Evolutionary conservation across 2,329 filamentous ascomycete species (phyloP), one percentile per base, ranked within the genome.

Genomic region (Juglanconis oblonga): DNA sequence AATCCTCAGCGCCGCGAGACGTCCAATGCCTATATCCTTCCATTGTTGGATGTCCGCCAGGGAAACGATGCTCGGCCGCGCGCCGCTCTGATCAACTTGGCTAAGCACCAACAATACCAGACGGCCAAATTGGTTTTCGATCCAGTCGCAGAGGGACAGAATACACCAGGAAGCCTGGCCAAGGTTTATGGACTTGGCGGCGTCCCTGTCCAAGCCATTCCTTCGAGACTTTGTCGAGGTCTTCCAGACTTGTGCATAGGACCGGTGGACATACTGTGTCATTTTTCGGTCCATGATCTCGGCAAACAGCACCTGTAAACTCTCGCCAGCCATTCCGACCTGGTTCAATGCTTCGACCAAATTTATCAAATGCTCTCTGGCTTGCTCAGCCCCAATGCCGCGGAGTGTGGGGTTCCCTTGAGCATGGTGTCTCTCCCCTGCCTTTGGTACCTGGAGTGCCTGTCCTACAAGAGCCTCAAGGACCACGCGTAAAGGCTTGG

Each of bases 221-320:
- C 44, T 56, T 58, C 10, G 51, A 33, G 52, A 64, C 55, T 61
- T 69, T 64, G 70, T 66, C n/a, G 67, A 65, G 4, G 68, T 62
- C n/a, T 67, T 68, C 85, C 89, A 92, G 52, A 86, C 79, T 2
- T 87, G 84, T 59, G 85, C 78, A 68, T 87, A 91, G 6, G 82
- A 83, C 52, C 79, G 77, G 44, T 76, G 76, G 45, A 92, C 82
- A 66, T 87, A 89, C 11, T 81, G 76, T 48, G 81, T 80, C 78
- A 92, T 86, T 61, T 87, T 79, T 40, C 76, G 75, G 68, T 91
- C 82, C 79, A 92, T 87, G 32, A 89, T 80, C 70, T 89, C 86
- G 14, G 88, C 90, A 67, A 92, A 88, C 40, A 89, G 77, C 35
- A 88, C 81, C 68, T 92, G 87, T 55, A 90, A 89, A 52, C 77